Evolutionary conservation across 257 asterid genomes (phyloP).

Genomic region (Solanum sitiens): DNA sequence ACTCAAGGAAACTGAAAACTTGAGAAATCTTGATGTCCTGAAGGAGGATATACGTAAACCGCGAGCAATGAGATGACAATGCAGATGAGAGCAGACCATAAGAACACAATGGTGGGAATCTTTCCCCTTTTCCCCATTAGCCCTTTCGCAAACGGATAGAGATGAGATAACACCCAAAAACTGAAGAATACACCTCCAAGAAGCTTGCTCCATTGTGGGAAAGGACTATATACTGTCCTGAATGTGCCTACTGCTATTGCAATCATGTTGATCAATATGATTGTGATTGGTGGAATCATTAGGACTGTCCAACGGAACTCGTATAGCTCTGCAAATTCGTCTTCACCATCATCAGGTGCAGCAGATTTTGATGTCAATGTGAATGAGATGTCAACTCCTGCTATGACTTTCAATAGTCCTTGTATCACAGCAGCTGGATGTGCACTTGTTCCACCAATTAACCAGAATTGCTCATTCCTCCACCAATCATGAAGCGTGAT

Average conservation of each 20-base stretch:
- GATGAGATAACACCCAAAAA: conserved; percentile 85
- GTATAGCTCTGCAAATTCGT: conserved; percentile 71
- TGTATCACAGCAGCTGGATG: conserved; percentile 87
- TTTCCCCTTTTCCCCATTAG: conserved; percentile 79
- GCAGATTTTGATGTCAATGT: conserved; percentile 71
- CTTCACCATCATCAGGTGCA: conserved; percentile 62
- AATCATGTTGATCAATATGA: conserved; percentile 60
- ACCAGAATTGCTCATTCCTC: conserved; percentile 95
- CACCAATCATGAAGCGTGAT: conserved; percentile 90
- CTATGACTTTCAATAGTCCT: conserved; percentile 73
- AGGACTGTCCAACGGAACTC: conserved; percentile 75
- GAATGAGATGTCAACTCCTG: conserved; percentile 80
- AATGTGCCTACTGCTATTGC: conserved; percentile 65
- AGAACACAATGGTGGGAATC: conserved; percentile 68
- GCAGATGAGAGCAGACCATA: conserved; percentile 91
- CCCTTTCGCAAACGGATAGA: conserved; percentile 86
- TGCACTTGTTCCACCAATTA: conserved; percentile 91
- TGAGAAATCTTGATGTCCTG: conserved; percentile 27
- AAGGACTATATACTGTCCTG: conserved; percentile 65
- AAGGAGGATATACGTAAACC: conserved; percentile 56
- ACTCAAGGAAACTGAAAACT: conserved; percentile 34
- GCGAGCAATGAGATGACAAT: conserved; percentile 66
- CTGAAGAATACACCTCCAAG: conserved; percentile 86
- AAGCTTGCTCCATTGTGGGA: conserved; percentile 82
- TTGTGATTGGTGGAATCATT: conserved; percentile 81